Base-by-base conservation (phyloP, 2,329 filamentous ascomycete species). In the Penicillium oxalicum region DNA sequence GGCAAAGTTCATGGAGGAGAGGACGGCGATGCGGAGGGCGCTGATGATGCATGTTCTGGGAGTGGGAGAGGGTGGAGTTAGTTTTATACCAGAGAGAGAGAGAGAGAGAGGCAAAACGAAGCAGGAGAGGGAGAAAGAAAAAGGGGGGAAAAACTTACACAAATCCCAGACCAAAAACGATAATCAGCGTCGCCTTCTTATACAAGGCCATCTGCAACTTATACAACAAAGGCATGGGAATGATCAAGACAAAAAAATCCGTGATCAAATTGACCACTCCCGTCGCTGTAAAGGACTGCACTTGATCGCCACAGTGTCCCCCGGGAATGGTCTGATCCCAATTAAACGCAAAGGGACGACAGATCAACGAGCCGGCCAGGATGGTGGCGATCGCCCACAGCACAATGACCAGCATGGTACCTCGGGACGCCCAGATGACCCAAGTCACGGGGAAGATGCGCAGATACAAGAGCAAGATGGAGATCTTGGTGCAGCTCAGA, bases 1-100 rank as follows among this genome's bases (percentile, higher is more conserved):
- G 34, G 36, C 40, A 52, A 66, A 67, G 51, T 70, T 60, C 53
- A 70, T 60, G 33, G 52, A 51, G 13, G 60, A 57, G 34, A 73
- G 63, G 18, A 61, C 58, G 33, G 57, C 56, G 46, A 72, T 61
- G 4, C 70, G 65, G 46, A 71, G 54, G 40, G 58, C 59, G 44
- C 61, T 67, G 40, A 71, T 63, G 34, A 71, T 61, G 48, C 63
- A 67, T 1, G 65, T 65, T 5, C 68, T 70, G 32, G 33, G 26
- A 27, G 13, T 40, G 34, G 44, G 36, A n/a, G 11, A 27, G 32
- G 9, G 36, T 3, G 3, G 3, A 26, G n/a, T 5, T 7, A 7
- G 24, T 9, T 2, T 2, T 35, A 18, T 18, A 2, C 18, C 18
- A 4, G 24, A 5, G 32, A 7, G 40, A n/a, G 26, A n/a, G 29